phyloP scores from a whole-genome alignment of 2,329 filamentous ascomycete genomes.

The Diplocarpon mali region DNA sequence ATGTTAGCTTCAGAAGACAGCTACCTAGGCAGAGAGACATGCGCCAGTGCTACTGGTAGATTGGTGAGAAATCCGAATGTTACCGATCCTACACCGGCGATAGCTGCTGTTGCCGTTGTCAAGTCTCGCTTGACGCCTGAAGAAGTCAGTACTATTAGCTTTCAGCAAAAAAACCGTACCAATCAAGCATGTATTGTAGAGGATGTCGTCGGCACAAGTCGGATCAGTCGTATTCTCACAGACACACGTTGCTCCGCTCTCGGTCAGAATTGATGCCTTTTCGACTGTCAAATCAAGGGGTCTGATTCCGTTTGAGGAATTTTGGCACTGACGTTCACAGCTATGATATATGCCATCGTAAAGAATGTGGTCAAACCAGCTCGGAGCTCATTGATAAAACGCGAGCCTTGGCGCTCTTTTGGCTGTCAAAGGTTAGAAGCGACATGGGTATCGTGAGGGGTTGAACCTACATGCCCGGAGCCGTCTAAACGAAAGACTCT shows the following conservation, averaged over 20 bases:
- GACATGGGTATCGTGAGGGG: background rate
- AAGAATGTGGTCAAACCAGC: conserved; percentile 63
- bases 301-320: background rate
- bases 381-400: conserved; percentile 66
- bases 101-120: conserved; percentile 73
- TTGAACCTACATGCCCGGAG: conserved; percentile 46
- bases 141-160: background rate
- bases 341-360: conserved; percentile 34
- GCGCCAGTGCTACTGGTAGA: conserved; percentile 66
- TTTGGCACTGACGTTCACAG: conserved; percentile 11
- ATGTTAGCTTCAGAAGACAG: conserved; percentile 3
- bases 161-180: conserved; percentile 10
- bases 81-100: conserved; percentile 64
- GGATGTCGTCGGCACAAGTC: conserved; percentile 24
- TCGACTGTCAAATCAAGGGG: conserved; percentile 24
- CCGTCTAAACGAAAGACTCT: conserved; percentile 55
- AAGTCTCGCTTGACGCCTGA: conserved; percentile 60
- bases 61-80: conserved; percentile 74
- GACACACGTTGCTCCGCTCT: conserved; percentile 67
- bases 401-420: conserved; percentile 54
- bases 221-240: conserved; percentile 33
- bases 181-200: conserved; percentile 34
- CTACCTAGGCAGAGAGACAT: conserved; percentile 27
- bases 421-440: conserved; percentile 34
- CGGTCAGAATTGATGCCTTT: conserved; percentile 60